Base-by-base conservation (phyloP, 345 rosid genomes). In the Melaleuca alternifolia region DNA sequence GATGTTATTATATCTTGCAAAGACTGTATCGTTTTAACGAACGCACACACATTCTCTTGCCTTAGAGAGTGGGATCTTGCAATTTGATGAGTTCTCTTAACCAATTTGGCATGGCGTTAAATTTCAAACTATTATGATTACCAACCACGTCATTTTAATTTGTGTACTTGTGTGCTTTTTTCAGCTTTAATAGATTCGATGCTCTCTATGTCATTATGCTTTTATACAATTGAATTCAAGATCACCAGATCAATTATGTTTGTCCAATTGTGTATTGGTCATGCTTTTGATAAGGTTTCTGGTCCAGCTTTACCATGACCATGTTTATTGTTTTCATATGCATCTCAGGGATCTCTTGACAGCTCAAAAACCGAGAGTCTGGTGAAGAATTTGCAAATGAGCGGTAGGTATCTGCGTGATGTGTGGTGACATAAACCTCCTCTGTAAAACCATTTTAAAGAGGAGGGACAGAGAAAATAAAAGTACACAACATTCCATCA, bases 361-460 rank as follows among this genome's bases (percentile, higher is more conserved):
- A 89, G 89, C 83, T 92, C 99, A 0, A 93, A 93, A 89, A 96
- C 98, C 1, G 99, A 98, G 89, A 89, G 96, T 89, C 92, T 94
- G 91, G 97, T 98, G 87, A 98, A 98, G 90, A 94, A 92, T 86
- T 94, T 96, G 88, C 99, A 98, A 89, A 96, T 90, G 94, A 93
- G 84, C 8, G 98, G 98, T 56, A 92, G 99, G 89, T 98, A 98
- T 90, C 92, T 96, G 10, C 97, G 99, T 56, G 99, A 98, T 65
- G 99, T 98, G 57, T 95, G 98, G 98, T 95, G 88, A 93, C 59
- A 59, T 88, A 83, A 50, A 44, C 30, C 82, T 54, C 79, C 30
- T 11, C 33, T 5, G 3, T 50, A 15, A 83, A 52, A 53, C 85
- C 84, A 83, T 51, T 83, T 83, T 82, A 48, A 37, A 37, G 48